Conservation (phyloP, 129 eudicot species). For the Silybum marianum region DNA sequence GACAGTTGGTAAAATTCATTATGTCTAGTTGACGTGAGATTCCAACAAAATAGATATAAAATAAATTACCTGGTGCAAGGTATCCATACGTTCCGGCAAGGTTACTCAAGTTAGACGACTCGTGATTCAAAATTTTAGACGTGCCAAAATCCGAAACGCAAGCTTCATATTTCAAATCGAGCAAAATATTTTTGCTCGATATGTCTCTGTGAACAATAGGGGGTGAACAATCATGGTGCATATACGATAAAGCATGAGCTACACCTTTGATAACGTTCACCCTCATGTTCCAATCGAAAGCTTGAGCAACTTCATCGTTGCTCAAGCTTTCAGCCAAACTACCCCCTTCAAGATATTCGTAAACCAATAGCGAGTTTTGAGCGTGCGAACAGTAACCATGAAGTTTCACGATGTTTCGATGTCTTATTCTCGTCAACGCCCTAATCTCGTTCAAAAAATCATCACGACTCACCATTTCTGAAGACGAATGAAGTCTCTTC, state of each 20-base stretch:
- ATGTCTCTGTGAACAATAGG: slow-evolving; percentile 42
- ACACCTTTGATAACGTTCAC: slow-evolving; percentile 36
- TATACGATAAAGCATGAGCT: slow-evolving; percentile 35
- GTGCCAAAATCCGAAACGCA: slow-evolving; percentile 44
- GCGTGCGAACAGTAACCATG: slow-evolving; percentile 29
- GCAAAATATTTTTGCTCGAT: slow-evolving; percentile 40
- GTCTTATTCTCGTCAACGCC: slow-evolving; percentile 35
- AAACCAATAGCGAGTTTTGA: slow-evolving; percentile 34
- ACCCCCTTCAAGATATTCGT: slow-evolving; percentile 35
- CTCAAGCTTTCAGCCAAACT: slow-evolving; percentile 15
- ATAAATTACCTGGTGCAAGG: slow-evolving; percentile 38
- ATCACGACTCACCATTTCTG: neutral
- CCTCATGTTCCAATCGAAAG: slow-evolving; percentile 35
- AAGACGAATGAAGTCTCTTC: slow-evolving; percentile 27
- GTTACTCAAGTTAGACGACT: slow-evolving; percentile 35
- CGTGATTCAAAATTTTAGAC: slow-evolving; percentile 18
- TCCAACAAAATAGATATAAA: neutral
- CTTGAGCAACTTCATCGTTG: neutral
- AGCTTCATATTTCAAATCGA: slow-evolving; percentile 35
- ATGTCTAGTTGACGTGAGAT: neutral
- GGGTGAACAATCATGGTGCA: slow-evolving; percentile 46
- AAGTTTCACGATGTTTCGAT: slow-evolving; percentile 35
- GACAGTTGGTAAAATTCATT: no score
- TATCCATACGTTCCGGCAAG: slow-evolving; percentile 43
- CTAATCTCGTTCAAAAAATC: slow-evolving; percentile 31